Percentiles rank a stretch among this genome's conserved stretches.
These are phyloP conservation scores for Mycena haematopus DNA, from an alignment of 768 basidiomycete genomes.

Conservation along the genomic window DNA sequence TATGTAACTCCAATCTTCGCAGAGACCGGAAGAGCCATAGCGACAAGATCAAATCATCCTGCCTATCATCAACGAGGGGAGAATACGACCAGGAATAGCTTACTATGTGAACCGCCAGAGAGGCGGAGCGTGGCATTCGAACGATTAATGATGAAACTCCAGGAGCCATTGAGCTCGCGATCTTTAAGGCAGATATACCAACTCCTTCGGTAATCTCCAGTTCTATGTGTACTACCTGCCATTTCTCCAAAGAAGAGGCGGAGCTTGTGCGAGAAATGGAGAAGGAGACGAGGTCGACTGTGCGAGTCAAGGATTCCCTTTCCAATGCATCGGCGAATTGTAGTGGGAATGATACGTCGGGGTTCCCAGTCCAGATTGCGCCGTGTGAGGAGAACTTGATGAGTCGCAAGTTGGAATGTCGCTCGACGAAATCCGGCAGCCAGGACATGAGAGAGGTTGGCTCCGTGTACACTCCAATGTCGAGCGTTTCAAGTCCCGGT, in stretches of 20 bases:
- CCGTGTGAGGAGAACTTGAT: neutral
- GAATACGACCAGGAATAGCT: neutral
- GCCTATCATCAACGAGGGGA: neutral
- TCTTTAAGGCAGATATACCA: slow-evolving; percentile 3
- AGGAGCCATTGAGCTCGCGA: neutral
- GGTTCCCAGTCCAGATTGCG: neutral
- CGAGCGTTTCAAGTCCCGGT: slow-evolving; percentile 12
- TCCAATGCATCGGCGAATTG: neutral
- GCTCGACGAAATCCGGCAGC: slow-evolving; percentile 5
- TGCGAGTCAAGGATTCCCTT: neutral
- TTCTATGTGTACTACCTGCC: neutral
- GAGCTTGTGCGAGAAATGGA: slow-evolving; percentile 7
- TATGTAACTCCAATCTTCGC: slow-evolving; percentile 10
- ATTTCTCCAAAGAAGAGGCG: slow-evolving; percentile 2
- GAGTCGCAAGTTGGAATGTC: slow-evolving; percentile 1
- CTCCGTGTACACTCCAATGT: neutral
- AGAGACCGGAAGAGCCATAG: slow-evolving; percentile 4
- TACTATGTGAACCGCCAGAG: neutral
- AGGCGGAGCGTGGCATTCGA: neutral
- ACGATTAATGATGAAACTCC: neutral
- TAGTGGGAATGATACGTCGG: slow-evolving; percentile 3
- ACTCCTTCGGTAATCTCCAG: neutral
- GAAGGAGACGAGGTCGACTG: neutral
- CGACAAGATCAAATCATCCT: slow-evolving; percentile 8
- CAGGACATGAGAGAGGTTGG: neutral